These are phyloP conservation scores for Nemania sp. DNA, from an alignment of 2,329 filamentous ascomycete genomes.

Conservation along the genomic window DNA sequence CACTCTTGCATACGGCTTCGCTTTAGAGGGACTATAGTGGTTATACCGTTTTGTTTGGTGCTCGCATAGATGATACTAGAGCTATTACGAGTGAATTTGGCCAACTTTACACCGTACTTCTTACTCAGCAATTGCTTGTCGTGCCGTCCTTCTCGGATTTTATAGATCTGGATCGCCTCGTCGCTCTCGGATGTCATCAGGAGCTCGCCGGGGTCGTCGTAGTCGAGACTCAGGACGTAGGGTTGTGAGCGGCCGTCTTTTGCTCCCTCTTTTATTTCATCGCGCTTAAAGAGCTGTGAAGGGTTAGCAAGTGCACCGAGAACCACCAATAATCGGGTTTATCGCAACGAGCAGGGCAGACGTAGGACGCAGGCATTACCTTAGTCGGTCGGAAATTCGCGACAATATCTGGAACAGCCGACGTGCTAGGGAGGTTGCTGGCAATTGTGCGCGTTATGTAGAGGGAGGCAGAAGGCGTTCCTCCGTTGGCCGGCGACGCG, in stretches of 20 bases:
- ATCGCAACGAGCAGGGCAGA: not conserved
- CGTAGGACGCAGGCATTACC: constrained; percentile 48
- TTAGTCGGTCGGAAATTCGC: constrained; percentile 77
- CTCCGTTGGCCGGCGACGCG: constrained; percentile 47
- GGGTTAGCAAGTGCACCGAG: constrained; percentile 10
- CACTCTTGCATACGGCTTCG: not conserved
- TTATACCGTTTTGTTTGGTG: constrained; percentile 84
- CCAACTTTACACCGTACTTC: constrained; percentile 94
- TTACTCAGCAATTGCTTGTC: constrained; percentile 91
- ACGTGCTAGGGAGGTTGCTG: constrained; percentile 49
- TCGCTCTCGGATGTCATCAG: constrained; percentile 91
- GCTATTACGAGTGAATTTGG: constrained; percentile 89
- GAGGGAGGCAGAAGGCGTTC: constrained; percentile 44
- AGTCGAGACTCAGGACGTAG: constrained; percentile 87
- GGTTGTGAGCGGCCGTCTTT: constrained; percentile 58
- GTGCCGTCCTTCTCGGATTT: constrained; percentile 85
- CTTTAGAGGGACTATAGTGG: not conserved
- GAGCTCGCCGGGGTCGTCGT: constrained; percentile 92
- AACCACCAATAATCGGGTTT: no score
- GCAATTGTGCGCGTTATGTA: constrained; percentile 55
- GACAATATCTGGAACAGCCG: constrained; percentile 78
- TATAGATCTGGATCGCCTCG: constrained; percentile 94
- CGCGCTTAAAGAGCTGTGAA: constrained; percentile 61
- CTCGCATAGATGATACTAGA: constrained; percentile 93
- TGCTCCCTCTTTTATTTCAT: constrained; percentile 56